Conservation (phyloP, 345 rosid genomes). For the Linum lewisii region DNA sequence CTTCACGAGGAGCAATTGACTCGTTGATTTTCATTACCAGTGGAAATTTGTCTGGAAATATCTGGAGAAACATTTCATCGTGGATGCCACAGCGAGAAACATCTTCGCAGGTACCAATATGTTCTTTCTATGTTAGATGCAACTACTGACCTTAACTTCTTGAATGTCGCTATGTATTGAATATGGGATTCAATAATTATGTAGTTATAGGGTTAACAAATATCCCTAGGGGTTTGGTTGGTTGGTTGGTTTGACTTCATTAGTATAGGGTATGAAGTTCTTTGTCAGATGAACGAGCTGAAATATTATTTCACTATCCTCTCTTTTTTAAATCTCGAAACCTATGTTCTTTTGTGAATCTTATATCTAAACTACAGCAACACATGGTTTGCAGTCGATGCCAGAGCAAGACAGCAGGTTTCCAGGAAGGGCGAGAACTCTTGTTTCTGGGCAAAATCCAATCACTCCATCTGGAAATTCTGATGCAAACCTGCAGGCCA, state of each 20-base stretch:
- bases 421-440: slow-evolving; percentile 77
- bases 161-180: not conserved
- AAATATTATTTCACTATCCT: slow-evolving; percentile 4
- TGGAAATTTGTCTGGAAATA: slow-evolving; percentile 63
- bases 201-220: too few relatives aligned
- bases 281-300: not conserved
- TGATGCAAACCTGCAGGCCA: slow-evolving; percentile 67
- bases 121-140: not conserved
- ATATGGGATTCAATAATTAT: too few relatives aligned
- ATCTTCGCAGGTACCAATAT: slow-evolving; percentile 43
- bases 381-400: slow-evolving; percentile 34
- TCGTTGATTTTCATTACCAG: slow-evolving; percentile 31
- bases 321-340: slow-evolving; percentile 1
- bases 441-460: slow-evolving; percentile 39
- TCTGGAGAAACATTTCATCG: slow-evolving; percentile 76
- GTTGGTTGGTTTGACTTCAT: too few relatives aligned
- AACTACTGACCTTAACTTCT: not conserved
- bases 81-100: slow-evolving; percentile 81
- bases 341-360: slow-evolving; percentile 4
- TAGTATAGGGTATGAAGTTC: too few relatives aligned
- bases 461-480: slow-evolving; percentile 32
- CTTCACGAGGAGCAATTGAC: slow-evolving; percentile 3
- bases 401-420: slow-evolving; percentile 47
- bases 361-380: not conserved
- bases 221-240: too few relatives aligned